Percentiles rank a stretch among this genome's conserved stretches.
Evolutionary conservation across 1,139 yeast genomes (phyloP).

Genomic region (Pichia terricola): DNA sequence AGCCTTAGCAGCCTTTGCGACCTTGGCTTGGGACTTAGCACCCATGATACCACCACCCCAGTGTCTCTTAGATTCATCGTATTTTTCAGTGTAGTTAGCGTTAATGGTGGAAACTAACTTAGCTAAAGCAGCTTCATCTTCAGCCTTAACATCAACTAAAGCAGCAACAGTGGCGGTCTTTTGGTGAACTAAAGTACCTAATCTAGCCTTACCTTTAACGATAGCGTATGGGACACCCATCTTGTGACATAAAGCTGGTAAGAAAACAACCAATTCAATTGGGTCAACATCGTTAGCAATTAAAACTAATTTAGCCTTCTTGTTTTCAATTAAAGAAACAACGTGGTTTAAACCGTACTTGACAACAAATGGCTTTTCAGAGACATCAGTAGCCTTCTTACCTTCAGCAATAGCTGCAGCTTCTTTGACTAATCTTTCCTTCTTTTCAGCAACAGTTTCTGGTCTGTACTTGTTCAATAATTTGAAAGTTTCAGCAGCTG

Average conservation of each 20-base stretch:
- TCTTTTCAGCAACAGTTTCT: slow-evolving; percentile 93
- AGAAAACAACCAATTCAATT: slow-evolving; percentile 89
- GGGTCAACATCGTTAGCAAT: slow-evolving; percentile 99
- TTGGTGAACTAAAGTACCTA: slow-evolving; percentile 94
- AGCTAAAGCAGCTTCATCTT: slow-evolving; percentile 91
- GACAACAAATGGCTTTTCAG: slow-evolving; percentile 91
- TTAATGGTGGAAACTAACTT: slow-evolving; percentile 85
- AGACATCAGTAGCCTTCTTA: slow-evolving; percentile 88
- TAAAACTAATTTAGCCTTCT: slow-evolving; percentile 92
- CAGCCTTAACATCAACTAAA: slow-evolving; percentile 84
- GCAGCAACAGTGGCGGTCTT: slow-evolving; percentile 97
- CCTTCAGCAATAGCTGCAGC: slow-evolving; percentile 99
- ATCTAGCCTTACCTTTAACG: slow-evolving; percentile 97
- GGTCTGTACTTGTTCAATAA: slow-evolving; percentile 98
- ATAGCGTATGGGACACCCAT: slow-evolving; percentile 99
- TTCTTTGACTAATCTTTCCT: slow-evolving; percentile 96
- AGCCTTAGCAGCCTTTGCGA: slow-evolving; percentile 24
- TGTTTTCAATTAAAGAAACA: slow-evolving; percentile 92
- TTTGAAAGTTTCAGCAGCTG: slow-evolving; percentile 94
- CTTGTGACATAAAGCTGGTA: slow-evolving; percentile 98
- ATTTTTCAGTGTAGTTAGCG: slow-evolving; percentile 85
- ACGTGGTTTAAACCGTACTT: slow-evolving; percentile 98
- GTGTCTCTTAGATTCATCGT: slow-evolving; percentile 93
- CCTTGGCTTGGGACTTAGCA: slow-evolving; percentile 77
- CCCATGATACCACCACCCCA: slow-evolving; percentile 99